Conservation (phyloP, 768 basidiomycete genomes). For the Suillus cothurnatus region DNA sequence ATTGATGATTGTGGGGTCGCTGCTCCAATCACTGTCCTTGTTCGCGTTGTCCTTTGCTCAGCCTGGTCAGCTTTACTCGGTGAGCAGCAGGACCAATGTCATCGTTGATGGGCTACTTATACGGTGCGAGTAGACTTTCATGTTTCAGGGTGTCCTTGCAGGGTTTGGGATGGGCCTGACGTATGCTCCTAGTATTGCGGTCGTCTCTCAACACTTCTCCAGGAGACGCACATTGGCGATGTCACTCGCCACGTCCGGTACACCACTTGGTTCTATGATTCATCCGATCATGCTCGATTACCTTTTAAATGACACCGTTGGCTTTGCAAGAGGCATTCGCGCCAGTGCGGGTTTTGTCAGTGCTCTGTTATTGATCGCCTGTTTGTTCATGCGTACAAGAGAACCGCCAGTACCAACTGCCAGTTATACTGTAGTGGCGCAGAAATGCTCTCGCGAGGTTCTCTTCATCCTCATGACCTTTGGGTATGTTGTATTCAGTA, state of each 20-base stretch:
- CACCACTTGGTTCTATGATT: constrained; percentile 54
- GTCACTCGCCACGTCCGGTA: constrained; percentile 48
- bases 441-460: constrained; percentile 1
- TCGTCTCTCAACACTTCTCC: constrained; percentile 49
- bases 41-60: constrained; percentile 41
- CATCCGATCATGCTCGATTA: constrained; percentile 66
- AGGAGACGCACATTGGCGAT: constrained; percentile 43
- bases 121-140: constrained; percentile 36
- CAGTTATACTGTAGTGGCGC: not conserved
- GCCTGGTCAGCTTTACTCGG: constrained; percentile 39
- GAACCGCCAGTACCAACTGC: constrained; percentile 25
- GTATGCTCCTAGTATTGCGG: constrained; percentile 45
- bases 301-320: constrained; percentile 40
- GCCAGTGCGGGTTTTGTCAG: constrained; percentile 43
- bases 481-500: not conserved
- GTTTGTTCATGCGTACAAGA: constrained; percentile 39
- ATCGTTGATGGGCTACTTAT: not conserved
- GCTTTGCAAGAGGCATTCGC: constrained; percentile 44
- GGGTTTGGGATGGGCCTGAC: constrained; percentile 47
- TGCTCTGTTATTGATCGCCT: constrained; percentile 39
- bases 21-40: constrained; percentile 31
- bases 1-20: constrained; percentile 25
- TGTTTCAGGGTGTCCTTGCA: constrained; percentile 44
- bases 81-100: constrained; percentile 7
- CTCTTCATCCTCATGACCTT: not conserved